Evolutionary conservation across 768 basidiomycete species (phyloP).

Genomic region (Symmetrospora coprosmae): DNA sequence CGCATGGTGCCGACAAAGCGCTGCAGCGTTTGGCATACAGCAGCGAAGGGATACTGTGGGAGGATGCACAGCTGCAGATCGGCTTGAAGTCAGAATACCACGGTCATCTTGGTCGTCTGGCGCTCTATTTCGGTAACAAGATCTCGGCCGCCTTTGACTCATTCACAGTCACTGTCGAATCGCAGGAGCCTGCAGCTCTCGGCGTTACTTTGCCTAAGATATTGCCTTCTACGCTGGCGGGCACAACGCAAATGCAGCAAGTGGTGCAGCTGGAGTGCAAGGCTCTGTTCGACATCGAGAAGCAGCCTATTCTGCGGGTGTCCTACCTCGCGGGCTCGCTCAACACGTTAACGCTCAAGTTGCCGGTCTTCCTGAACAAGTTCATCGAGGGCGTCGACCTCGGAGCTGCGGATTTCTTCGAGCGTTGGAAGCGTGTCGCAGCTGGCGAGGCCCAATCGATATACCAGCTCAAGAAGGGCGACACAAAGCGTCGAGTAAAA

Average conservation of each 20-base stretch:
- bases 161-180: conserved; percentile 65
- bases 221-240: conserved; percentile 62
- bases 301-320: conserved; percentile 62
- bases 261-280: conserved; percentile 90
- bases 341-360: conserved; percentile 63
- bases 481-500: no score
- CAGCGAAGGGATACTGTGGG: conserved; percentile 79
- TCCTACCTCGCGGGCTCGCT: conserved; percentile 88
- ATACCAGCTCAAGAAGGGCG: conserved; percentile 65
- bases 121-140: conserved; percentile 94
- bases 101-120: conserved; percentile 80
- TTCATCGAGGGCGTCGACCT: conserved; percentile 89
- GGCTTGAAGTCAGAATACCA: conserved; percentile 95
- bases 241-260: conserved; percentile 81
- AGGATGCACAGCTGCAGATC: conserved; percentile 87
- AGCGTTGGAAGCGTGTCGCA: conserved; percentile 93
- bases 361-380: conserved; percentile 77
- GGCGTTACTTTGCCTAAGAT: conserved; percentile 78
- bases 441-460: conserved; percentile 81
- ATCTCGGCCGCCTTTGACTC: conserved; percentile 72
- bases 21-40: conserved; percentile 47
- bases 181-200: conserved; percentile 59
- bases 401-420: conserved; percentile 74
- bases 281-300: conserved; percentile 60
- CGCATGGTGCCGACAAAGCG: conserved; percentile 30